Base-by-base conservation (phyloP, 129 eudicot genomes). In the Kitagawia praeruptora region DNA sequence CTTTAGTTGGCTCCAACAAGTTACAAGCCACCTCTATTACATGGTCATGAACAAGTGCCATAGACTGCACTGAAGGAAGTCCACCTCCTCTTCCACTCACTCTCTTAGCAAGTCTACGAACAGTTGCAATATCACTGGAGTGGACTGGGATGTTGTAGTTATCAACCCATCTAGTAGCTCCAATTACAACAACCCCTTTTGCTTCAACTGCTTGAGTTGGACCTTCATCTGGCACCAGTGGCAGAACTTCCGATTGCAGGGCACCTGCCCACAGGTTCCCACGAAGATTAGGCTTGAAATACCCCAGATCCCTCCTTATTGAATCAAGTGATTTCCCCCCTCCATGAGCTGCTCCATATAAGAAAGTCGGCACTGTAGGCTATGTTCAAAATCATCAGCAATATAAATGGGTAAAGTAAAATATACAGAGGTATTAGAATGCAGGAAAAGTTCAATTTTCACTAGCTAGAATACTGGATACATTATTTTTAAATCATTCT, bases 21-120 rank as follows among this genome's bases (percentile, higher is more conserved):
- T 96, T 96, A 79, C 99, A 92, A 83, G 99, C 99, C 51, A 96
- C 97, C 87, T 96, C 99, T 64, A 86, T 89, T 28, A 89, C 84
- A 70, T 89, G 86, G 38, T 87, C 97, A 79, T 96, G 99, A 87
- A 88, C 91, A 81, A 96, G 95, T 1, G 96, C 97, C 99, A 96
- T 96, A n/a, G 97, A 88, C 77, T 96, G 97, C 51, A 96, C 98
- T 0, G 93, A 89, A 13, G 82, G 81, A 18, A 90, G 96, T 27
- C 98, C 98, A 44, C 97, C 96, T 25, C 96, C 97, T 82, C 97
- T 85, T 44, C 89, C 90, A 54, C 99, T 96, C 4, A 90, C 89
- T 82, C 87, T 84, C 79, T 86, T 92, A 10, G 99, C 96, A 28
- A 96, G 85, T 74, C 77, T 90, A 21, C 93, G 90, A 86, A 86